Conservation (phyloP, 495 filamentous ascomycete species). For the Penicillium egyptiacum region DNA sequence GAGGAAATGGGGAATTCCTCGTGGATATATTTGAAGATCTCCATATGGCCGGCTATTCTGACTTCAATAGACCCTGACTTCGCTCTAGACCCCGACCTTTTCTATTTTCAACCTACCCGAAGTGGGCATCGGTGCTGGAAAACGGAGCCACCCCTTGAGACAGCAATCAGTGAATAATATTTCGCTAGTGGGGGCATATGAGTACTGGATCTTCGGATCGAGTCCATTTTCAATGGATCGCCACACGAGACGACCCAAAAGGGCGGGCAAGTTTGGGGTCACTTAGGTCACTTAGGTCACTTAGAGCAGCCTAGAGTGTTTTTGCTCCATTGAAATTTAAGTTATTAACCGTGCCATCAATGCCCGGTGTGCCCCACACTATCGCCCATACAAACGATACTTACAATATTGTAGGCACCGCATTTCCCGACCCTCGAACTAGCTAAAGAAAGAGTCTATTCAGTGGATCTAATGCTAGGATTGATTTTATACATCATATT, state of each 20-base stretch:
- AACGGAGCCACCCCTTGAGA: not conserved
- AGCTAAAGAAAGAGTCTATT: no score
- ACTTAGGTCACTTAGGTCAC: not conserved
- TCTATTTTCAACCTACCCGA: not conserved
- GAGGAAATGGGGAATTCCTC: conserved; percentile 5
- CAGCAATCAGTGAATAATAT: not conserved
- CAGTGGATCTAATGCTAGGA: no score
- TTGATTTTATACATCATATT: no score
- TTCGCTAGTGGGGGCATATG: conserved; percentile 16
- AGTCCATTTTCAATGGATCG: conserved; percentile 20
- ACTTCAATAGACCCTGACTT: conserved; percentile 6
- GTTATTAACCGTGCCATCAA: no score
- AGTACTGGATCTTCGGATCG: conserved; percentile 19
- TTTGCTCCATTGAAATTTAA: not conserved
- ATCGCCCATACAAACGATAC: no score
- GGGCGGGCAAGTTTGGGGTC: not conserved
- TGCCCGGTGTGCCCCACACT: no score
- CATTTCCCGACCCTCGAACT: no score
- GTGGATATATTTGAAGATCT: conserved; percentile 23
- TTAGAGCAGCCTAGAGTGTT: not conserved
- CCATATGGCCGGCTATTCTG: conserved; percentile 15
- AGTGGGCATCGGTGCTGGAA: not conserved
- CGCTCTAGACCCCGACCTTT: conserved; percentile 16
- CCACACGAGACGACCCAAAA: conserved; percentile 4
- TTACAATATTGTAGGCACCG: no score